Percentiles rank a stretch among this genome's conserved stretches.
These are phyloP conservation scores for Bipolaris sorokiniana DNA, from an alignment of 2,329 filamentous ascomycete genomes.

Conservation along the genomic window DNA sequence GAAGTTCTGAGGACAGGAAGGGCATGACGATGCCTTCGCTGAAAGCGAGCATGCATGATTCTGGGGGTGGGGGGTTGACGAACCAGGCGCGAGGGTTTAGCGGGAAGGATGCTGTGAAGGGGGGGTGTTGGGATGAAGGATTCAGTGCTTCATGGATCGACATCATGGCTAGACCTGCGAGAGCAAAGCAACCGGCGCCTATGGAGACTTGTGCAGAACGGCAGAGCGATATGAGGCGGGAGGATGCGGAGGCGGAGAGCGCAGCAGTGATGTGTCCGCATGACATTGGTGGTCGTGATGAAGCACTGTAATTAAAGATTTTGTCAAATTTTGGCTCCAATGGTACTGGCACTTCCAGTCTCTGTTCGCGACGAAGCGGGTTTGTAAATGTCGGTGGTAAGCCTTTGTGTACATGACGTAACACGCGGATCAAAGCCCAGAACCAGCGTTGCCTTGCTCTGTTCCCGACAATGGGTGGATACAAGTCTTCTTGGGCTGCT, in stretches of 20 bases:
- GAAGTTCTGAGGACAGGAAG: conserved; percentile 47
- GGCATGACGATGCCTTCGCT: conserved; percentile 55
- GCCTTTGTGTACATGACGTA: conserved; percentile 51
- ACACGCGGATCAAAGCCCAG: conserved; percentile 54
- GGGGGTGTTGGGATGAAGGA: conserved; percentile 31
- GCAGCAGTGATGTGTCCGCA: conserved; percentile 40
- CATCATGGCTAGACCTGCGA: conserved; percentile 57
- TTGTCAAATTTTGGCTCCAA: conserved; percentile 42
- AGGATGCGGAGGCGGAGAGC: conserved; percentile 43
- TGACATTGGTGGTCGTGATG: conserved; percentile 46
- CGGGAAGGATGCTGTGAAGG: conserved; percentile 55
- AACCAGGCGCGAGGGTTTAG: conserved; percentile 56
- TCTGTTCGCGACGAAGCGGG: conserved; percentile 44
- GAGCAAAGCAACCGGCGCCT: conserved; percentile 55
- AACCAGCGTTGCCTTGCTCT: conserved; percentile 54
- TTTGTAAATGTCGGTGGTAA: conserved; percentile 52
- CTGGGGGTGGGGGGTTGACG: conserved; percentile 44
- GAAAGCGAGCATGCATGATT: conserved; percentile 57
- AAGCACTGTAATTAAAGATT: conserved; percentile 49
- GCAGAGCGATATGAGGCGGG: conserved; percentile 49
- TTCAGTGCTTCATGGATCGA: conserved; percentile 47
- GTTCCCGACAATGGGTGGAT: conserved; percentile 49
- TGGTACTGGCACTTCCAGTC: conserved; percentile 21
- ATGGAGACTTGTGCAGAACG: conserved; percentile 49
- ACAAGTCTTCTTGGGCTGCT: conserved; percentile 56